Evolutionary conservation across 208 protist genomes (phyloP).

Genomic region (Herpetomonas tarakana): DNA sequence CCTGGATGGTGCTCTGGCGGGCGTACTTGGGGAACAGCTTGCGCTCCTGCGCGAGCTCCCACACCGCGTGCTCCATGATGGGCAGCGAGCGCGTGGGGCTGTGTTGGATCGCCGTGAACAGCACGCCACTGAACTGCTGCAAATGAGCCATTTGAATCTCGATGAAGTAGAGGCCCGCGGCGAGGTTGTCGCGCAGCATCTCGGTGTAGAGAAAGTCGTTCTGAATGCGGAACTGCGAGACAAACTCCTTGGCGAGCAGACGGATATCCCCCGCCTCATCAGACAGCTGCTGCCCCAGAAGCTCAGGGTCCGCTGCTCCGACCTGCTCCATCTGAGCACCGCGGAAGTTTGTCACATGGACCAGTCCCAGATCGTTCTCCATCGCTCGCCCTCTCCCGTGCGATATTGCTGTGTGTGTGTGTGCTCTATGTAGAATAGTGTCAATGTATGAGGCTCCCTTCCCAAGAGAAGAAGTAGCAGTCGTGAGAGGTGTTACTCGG

Average conservation of each 20-base stretch:
- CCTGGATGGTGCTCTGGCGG: conserved; percentile 73
- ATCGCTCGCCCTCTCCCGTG: conserved; percentile 18
- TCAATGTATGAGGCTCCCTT: background rate
- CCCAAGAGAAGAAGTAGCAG: too few species aligned
- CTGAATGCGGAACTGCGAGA: conserved; percentile 74
- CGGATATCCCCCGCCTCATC: conserved; percentile 55
- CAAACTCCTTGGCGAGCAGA: conserved; percentile 73
- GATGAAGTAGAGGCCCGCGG: conserved; percentile 76
- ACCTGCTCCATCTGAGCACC: conserved; percentile 25
- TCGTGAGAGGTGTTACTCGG: too few species aligned
- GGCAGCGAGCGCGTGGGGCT: conserved; percentile 72
- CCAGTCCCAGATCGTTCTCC: conserved; percentile 68
- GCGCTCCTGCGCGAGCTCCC: conserved; percentile 72
- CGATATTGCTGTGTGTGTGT: too few species aligned
- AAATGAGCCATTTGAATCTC: conserved; percentile 86
- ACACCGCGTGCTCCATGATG: conserved; percentile 80
- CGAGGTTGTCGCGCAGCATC: conserved; percentile 82
- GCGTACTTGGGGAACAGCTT: conserved; percentile 61
- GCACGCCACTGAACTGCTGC: conserved; percentile 74
- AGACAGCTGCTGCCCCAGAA: conserved; percentile 9
- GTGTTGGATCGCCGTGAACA: conserved; percentile 70
- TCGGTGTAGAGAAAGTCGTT: conserved; percentile 85
- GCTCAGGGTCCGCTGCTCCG: background rate
- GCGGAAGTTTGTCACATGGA: conserved; percentile 84
- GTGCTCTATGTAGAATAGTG: background rate